These are phyloP conservation scores for Amanita thiersii DNA, from an alignment of 768 basidiomycete genomes.

Conservation along the genomic window DNA sequence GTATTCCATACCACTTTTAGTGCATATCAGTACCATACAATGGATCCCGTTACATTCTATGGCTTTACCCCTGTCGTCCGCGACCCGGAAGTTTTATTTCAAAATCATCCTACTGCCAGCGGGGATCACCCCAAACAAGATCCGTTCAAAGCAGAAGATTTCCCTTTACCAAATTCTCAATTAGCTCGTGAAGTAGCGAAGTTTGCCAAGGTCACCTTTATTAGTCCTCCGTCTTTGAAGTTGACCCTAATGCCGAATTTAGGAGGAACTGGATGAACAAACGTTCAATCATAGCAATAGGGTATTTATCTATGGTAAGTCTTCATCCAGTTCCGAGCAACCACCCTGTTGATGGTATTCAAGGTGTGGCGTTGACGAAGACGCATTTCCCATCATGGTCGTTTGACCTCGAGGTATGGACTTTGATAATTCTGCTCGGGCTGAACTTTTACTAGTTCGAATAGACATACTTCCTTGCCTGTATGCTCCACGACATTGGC, in stretches of 20 bases:
- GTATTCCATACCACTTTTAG: conserved; percentile 14
- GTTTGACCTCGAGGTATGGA: conserved; percentile 25
- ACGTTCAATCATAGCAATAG: conserved; percentile 43
- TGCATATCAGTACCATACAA: background rate
- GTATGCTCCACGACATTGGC: conserved; percentile 46
- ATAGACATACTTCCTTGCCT: conserved; percentile 42
- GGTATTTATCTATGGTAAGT: conserved; percentile 41
- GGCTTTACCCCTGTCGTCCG: conserved; percentile 42
- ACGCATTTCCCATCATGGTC: conserved; percentile 39
- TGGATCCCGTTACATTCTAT: conserved; percentile 23
- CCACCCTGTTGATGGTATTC: background rate
- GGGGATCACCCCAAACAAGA: conserved; percentile 35
- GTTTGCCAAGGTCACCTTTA: conserved; percentile 26
- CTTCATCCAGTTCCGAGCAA: background rate
- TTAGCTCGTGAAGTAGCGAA: conserved; percentile 28
- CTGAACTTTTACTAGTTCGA: background rate
- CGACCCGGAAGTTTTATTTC: conserved; percentile 41
- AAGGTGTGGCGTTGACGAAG: conserved; percentile 39
- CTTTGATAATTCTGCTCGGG: background rate
- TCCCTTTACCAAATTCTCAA: conserved; percentile 33
- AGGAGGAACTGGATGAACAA: conserved; percentile 35
- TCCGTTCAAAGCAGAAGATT: conserved; percentile 26
- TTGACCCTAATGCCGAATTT: background rate
- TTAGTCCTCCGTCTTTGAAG: background rate
- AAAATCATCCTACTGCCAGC: conserved; percentile 32